phyloP scores from a whole-genome alignment of 305 asterid genomes.

The Euphrasia arctica region DNA sequence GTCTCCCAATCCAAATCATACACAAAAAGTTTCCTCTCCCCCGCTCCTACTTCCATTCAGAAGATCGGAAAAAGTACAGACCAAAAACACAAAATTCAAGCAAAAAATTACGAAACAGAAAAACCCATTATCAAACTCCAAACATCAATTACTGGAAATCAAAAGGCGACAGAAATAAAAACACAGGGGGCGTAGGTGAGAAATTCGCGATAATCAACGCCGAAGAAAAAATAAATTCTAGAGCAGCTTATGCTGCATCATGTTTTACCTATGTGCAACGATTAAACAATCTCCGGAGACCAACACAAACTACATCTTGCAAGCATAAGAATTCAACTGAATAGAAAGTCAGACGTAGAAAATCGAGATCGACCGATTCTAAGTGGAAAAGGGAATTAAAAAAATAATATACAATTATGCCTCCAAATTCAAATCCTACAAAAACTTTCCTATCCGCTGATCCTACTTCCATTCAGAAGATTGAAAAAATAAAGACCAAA shows the following conservation, averaged over 20 bases:
- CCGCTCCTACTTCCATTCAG: conserved; percentile 1
- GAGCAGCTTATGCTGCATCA: not conserved
- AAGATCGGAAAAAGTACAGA: not conserved
- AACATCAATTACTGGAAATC: not conserved
- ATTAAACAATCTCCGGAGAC: not conserved
- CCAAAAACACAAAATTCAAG: conserved; percentile 5
- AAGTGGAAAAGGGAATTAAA: too few species aligned
- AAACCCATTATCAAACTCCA: conserved; percentile 12
- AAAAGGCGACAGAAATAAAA: not conserved
- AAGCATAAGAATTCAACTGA: not conserved
- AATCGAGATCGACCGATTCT: too few species aligned
- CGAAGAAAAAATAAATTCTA: not conserved
- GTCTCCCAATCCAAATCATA: conserved; percentile 7
- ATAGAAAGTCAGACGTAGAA: not conserved
- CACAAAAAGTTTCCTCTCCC: not conserved
- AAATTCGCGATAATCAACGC: conserved; percentile 6
- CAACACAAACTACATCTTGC: conserved; percentile 7
- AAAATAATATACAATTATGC: not conserved
- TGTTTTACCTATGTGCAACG: not conserved
- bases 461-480: not conserved
- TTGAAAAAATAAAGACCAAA: too few species aligned
- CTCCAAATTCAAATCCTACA: too few species aligned
- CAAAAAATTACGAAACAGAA: not conserved
- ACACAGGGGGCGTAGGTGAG: not conserved
- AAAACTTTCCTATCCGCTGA: not conserved